Base-by-base conservation (phyloP, 83 land plant genomes). In the Thuja plicata region DNA sequence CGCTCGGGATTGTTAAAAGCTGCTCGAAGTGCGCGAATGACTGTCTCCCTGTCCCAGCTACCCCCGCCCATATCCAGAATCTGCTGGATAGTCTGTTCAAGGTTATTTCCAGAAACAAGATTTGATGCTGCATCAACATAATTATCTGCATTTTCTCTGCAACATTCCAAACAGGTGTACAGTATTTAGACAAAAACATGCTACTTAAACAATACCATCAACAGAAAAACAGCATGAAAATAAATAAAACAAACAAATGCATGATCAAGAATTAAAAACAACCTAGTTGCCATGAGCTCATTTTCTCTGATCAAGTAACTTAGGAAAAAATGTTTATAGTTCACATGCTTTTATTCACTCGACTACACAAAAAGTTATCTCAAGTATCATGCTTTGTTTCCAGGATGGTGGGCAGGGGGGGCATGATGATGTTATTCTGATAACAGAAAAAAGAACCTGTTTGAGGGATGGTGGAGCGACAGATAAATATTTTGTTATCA, bases 21-120 rank as follows among this genome's bases (percentile, higher is more conserved):
- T 80, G 99, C 99, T 88, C 98, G 97, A 88, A 98, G 84, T 80
- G 99, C 99, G 83, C 97, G 98, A 45, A 96, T 71, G 88, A 97
- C 97, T 77, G 95, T 98, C 35, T 97, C 99, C 79, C 98, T 93
- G 88, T 97, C 98, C 99, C 99, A 98, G 45, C 88, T 95, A 11
- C 99, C 99, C 45, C 98, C 99, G 88, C 99, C 99, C 97, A 98
- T 98, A 87, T 97, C 99, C 87, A 98, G 89, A 85, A 98, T 93
- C 78, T 96, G 95, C 85, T 98, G 98, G 43, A 98, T 90, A 24
- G 95, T 88, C 87, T 87, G 91, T 87, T 98, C 99, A 32, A 97
- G 90, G 84, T 88, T 94, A 60, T 52, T 93, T 16, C 98, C 99
- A 1, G 99, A 97, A 89, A 97, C 96, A 48, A 97, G 94, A 89